These are phyloP conservation scores for Rhizomucor miehei DNA, from an alignment of 371 early-diverging fungal genomes.

Conservation along the genomic window DNA sequence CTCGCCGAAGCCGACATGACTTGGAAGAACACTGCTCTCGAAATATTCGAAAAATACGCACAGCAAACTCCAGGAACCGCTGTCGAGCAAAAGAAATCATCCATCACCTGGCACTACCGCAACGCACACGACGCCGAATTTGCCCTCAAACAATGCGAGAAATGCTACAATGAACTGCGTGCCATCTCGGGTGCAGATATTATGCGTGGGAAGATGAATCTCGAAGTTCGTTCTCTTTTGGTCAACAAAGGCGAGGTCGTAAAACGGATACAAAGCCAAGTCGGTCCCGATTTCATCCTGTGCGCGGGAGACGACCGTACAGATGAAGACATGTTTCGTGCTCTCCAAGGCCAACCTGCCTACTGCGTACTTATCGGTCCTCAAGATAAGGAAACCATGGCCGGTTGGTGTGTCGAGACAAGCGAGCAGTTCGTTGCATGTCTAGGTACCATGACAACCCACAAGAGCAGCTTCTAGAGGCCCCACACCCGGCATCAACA, in stretches of 20 bases:
- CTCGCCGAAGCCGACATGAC: conserved; percentile 78
- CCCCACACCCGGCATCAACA: neutral
- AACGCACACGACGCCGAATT: conserved; percentile 50
- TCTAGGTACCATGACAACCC: conserved; percentile 8
- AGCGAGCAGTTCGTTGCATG: conserved; percentile 34
- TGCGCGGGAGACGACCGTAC: conserved; percentile 97
- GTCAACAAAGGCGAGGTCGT: conserved; percentile 95
- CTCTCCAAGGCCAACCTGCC: conserved; percentile 31
- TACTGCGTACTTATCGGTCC: conserved; percentile 38
- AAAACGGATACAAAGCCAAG: conserved; percentile 53
- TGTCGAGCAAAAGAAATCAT: conserved; percentile 83
- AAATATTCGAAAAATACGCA: conserved; percentile 86
- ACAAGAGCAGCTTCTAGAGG: neutral
- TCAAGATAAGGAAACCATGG: conserved; percentile 26
- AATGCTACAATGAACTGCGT: conserved; percentile 80
- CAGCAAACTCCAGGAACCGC: conserved; percentile 89
- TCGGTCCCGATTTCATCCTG: conserved; percentile 73
- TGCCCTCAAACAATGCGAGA: conserved; percentile 66
- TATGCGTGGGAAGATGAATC: conserved; percentile 93
- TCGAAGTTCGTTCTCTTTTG: conserved; percentile 84
- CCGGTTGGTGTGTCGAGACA: conserved; percentile 28
- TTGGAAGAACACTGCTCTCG: conserved; percentile 88
- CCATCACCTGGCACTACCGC: conserved; percentile 93
- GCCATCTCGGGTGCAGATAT: conserved; percentile 88
- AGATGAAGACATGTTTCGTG: conserved; percentile 95